A percentile compares a stretch with the other conserved stretches of the same genome.
These are phyloP conservation scores for Echium plantagineum DNA, from an alignment of 257 asterid genomes.

Conservation along the genomic window DNA sequence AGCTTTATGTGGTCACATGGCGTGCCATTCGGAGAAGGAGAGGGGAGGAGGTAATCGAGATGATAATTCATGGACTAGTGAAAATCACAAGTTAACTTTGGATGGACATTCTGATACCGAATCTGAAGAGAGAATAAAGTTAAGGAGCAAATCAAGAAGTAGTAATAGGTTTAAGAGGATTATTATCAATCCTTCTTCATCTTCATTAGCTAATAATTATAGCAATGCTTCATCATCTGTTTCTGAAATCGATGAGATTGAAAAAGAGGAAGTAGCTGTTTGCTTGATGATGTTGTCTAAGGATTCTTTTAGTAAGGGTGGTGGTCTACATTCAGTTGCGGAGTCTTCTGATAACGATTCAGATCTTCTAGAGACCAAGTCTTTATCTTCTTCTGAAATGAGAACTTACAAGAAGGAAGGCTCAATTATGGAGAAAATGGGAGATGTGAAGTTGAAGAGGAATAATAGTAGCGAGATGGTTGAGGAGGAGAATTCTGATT, in stretches of 20 bases:
- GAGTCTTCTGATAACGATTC: constrained; percentile 85
- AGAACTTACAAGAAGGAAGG: constrained; percentile 20
- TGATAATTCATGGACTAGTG: constrained; percentile 76
- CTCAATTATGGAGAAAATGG: constrained; percentile 17
- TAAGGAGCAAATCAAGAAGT: constrained; percentile 32
- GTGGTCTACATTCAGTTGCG: constrained; percentile 52
- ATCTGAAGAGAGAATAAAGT: constrained; percentile 28
- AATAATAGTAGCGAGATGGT: constrained; percentile 22
- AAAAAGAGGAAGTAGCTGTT: constrained; percentile 67
- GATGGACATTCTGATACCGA: constrained; percentile 63
- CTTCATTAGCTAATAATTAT: constrained; percentile 37
- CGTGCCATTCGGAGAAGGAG: constrained; percentile 81
- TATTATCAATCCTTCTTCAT: constrained; percentile 28
- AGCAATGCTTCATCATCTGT: constrained; percentile 50
- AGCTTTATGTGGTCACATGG: constrained; percentile 97
- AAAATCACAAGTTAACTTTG: constrained; percentile 74
- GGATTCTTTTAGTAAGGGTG: constrained; percentile 43
- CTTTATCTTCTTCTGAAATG: constrained; percentile 59
- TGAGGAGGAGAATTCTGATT: constrained; percentile 56
- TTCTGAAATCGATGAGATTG: constrained; percentile 69
- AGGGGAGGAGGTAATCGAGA: constrained; percentile 30
- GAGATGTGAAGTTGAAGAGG: constrained; percentile 23
- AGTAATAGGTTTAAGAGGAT: constrained; percentile 42
- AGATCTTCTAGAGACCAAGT: constrained; percentile 45
- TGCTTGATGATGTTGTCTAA: constrained; percentile 76